Percentiles rank a stretch among this genome's conserved stretches.
These are phyloP conservation scores for Auriscalpium vulgare DNA, from an alignment of 768 basidiomycete genomes.

Conservation along the genomic window DNA sequence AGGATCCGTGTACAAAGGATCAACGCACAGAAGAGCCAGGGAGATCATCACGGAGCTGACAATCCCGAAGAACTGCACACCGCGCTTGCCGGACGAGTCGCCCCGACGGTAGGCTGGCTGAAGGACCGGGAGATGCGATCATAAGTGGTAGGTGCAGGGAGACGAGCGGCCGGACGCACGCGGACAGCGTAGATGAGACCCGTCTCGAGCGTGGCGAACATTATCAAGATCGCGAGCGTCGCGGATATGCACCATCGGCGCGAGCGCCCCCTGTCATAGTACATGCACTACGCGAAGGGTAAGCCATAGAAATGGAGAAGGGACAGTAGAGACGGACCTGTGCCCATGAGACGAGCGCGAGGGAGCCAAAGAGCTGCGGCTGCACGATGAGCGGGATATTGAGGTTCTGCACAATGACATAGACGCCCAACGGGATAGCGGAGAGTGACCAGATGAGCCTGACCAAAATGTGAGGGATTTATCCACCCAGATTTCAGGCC, in stretches of 20 bases:
- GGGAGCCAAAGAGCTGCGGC: constrained; percentile 54
- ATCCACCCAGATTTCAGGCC: too few species aligned
- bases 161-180: constrained; percentile 26
- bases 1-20: not conserved
- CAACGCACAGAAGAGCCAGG: constrained; percentile 34
- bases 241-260: constrained; percentile 26
- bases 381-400: constrained; percentile 69
- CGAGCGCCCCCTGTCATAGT: constrained; percentile 47
- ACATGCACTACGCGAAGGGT: constrained; percentile 42
- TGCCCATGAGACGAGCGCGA: constrained; percentile 55
- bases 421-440: constrained; percentile 57
- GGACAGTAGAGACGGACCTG: constrained; percentile 37
- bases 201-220: constrained; percentile 51
- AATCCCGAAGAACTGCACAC: constrained; percentile 53
- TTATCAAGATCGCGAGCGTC: constrained; percentile 29
- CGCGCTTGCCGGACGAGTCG: constrained; percentile 22
- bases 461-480: not conserved
- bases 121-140: not conserved
- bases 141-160: not conserved
- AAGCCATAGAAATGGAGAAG: not conserved
- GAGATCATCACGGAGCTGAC: constrained; percentile 50
- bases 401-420: constrained; percentile 53
- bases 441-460: constrained; percentile 59
- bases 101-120: constrained; percentile 32
- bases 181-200: constrained; percentile 51